A percentile compares a stretch with the other conserved stretches of the same genome.
Evolutionary conservation across 257 asterid genomes (phyloP).

Genomic region (Linderniella brevidens): DNA sequence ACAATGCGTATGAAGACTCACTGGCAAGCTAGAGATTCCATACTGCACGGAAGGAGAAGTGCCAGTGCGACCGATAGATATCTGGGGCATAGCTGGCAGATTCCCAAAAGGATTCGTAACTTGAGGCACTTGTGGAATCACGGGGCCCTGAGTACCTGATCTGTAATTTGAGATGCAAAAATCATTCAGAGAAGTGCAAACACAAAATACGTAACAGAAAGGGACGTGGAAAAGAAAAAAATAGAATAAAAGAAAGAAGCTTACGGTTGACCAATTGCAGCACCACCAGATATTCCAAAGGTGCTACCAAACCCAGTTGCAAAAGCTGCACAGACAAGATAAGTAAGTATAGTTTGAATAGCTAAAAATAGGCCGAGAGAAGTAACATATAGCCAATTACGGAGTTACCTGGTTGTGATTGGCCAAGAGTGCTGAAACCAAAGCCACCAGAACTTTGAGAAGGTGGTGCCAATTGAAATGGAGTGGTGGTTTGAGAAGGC

Average conservation of each 20-base stretch:
- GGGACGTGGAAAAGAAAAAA: too few species aligned
- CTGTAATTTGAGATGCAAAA: too few species aligned
- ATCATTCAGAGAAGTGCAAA: too few species aligned
- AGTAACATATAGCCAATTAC: neutral
- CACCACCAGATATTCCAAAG: too few species aligned
- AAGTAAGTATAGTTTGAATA: too few species aligned
- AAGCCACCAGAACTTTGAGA: conserved; percentile 46
- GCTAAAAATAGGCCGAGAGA: neutral
- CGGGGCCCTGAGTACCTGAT: conserved; percentile 25
- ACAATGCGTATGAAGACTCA: conserved; percentile 21
- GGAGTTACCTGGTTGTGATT: conserved; percentile 44
- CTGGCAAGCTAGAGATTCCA: conserved; percentile 95
- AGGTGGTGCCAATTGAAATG: conserved; percentile 57
- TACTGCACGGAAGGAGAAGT: conserved; percentile 81
- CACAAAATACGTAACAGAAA: too few species aligned
- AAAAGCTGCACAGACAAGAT: too few species aligned
- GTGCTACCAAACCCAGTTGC: too few species aligned
- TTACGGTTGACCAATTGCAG: too few species aligned
- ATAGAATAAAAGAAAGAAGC: too few species aligned
- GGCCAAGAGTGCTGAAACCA: conserved; percentile 64
- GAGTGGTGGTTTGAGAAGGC: conserved; percentile 50
- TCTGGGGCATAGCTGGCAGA: conserved; percentile 78
- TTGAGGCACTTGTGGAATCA: conserved; percentile 41
- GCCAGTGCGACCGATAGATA: conserved; percentile 81
- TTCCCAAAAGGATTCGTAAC: conserved; percentile 81